phyloP scores from a whole-genome alignment of 164 flowering plant genomes.

The Macadamia tetraphylla region DNA sequence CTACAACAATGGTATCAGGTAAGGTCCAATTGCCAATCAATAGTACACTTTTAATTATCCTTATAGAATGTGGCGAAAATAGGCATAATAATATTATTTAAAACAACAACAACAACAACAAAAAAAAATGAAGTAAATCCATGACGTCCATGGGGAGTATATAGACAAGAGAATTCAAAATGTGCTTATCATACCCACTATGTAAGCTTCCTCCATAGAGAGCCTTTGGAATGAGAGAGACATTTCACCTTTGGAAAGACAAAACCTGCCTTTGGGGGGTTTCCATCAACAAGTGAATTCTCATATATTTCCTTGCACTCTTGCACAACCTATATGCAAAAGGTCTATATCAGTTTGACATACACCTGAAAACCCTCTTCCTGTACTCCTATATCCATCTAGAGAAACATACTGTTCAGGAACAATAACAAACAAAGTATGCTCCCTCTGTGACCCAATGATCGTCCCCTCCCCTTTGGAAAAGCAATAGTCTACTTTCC shows the following conservation, averaged over 20 bases:
- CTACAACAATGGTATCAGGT: no score
- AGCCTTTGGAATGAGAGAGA: constrained; percentile 55
- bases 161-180: background rate
- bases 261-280: constrained; percentile 85
- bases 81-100: no score
- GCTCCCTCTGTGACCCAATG: no score
- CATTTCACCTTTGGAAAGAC: constrained; percentile 78
- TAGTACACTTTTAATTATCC: no score
- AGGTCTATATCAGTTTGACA: constrained; percentile 2
- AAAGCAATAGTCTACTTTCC: no score
- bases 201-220: constrained; percentile 78
- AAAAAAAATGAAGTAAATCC: background rate
- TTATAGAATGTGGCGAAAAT: no score
- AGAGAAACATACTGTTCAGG: background rate
- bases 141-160: background rate
- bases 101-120: no score
- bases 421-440: background rate
- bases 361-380: background rate
- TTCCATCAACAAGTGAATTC: constrained; percentile 74
- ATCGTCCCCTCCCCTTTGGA: no score
- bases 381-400: background rate
- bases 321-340: constrained; percentile 68
- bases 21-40: no score
- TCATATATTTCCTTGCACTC: constrained; percentile 97
- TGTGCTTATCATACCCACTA: constrained; percentile 14